Conservation (phyloP, 2,329 filamentous ascomycete species). For the Ceratocystis cacaofunesta region DNA sequence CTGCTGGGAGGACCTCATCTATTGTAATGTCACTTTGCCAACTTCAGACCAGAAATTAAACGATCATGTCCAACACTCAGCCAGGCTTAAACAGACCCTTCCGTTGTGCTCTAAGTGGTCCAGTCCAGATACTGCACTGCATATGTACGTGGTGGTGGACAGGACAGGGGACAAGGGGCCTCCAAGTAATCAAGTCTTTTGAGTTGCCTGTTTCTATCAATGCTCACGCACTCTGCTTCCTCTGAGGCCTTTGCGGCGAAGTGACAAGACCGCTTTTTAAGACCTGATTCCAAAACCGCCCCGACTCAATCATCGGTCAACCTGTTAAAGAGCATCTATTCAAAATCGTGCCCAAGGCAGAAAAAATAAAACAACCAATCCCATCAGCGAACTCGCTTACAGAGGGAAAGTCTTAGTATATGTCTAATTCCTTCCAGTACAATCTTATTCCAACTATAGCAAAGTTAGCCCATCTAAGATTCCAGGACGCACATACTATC, state of each 20-base stretch:
- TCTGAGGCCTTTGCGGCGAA: background rate
- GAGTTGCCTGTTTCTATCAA: background rate
- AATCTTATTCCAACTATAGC: background rate
- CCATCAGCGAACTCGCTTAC: background rate
- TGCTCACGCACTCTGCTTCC: background rate
- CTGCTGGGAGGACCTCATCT: background rate
- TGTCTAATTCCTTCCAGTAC: background rate
- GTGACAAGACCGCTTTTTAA: conserved; percentile 2
- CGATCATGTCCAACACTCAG: background rate
- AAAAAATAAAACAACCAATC: background rate
- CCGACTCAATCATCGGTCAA: background rate
- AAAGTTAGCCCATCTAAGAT: background rate
- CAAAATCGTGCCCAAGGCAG: background rate
- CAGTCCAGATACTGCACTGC: background rate
- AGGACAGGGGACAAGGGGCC: conserved; percentile 3
- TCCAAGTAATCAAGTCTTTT: background rate
- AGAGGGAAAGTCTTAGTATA: background rate
- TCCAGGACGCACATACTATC: background rate
- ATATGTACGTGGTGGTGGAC: background rate
- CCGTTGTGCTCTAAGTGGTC: background rate
- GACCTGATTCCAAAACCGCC: background rate
- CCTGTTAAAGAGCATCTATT: background rate
- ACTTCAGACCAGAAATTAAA: background rate
- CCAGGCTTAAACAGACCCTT: background rate
- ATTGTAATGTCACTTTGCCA: background rate